phyloP scores from a whole-genome alignment of 2,329 filamentous ascomycete species.

The Coniochaeta hoffmannii region DNA sequence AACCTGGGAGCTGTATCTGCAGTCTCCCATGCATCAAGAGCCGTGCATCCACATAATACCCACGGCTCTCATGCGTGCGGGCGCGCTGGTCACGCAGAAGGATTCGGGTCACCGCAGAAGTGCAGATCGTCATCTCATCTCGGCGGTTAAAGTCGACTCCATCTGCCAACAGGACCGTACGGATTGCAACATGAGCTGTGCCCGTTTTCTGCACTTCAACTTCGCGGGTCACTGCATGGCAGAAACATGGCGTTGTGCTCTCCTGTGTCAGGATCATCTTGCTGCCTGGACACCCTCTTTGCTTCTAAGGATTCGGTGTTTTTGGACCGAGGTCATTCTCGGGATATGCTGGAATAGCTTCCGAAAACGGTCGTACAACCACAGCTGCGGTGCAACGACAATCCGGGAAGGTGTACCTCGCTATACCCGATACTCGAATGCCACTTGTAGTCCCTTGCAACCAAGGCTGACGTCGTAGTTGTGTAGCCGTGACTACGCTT shows the following conservation, averaged over 20 bases:
- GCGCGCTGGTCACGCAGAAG: not conserved
- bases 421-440: not conserved
- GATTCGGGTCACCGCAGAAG: not conserved
- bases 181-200: not conserved
- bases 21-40: not conserved
- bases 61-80: not conserved
- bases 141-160: not conserved
- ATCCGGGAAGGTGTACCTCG: not conserved
- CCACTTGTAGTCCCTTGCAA: not conserved
- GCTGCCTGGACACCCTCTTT: not conserved
- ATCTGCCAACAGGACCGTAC: not conserved
- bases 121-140: not conserved
- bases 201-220: not conserved
- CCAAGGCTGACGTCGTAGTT: not conserved
- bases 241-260: not conserved
- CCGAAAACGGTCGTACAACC: not conserved
- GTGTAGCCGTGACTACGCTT: too few species aligned
- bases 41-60: not conserved
- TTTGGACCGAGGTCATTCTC: not conserved
- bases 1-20: not conserved
- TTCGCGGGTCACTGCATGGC: not conserved
- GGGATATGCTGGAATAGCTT: not conserved
- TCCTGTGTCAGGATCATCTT: too few species aligned
- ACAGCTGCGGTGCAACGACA: not conserved
- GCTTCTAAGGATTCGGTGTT: not conserved